Conservation (phyloP, 192 early-diverging fungal genomes). For the Coemansia sp. region DNA sequence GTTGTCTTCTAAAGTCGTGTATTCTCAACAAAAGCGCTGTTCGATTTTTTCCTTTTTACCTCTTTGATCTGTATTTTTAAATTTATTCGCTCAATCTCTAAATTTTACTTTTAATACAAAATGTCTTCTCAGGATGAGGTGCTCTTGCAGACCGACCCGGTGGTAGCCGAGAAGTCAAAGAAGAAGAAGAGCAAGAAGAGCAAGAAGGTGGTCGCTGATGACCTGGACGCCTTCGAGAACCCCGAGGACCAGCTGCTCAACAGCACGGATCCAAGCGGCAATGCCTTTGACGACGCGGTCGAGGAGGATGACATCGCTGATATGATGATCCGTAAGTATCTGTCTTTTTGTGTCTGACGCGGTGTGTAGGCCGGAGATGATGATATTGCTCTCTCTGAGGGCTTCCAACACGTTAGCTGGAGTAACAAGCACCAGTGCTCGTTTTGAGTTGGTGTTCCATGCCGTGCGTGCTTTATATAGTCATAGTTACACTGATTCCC, state of each 20-base stretch:
- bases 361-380: constrained; percentile 9
- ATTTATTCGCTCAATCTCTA: neutral
- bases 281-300: constrained; percentile 48
- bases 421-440: constrained; percentile 9
- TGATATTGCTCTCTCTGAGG: constrained; percentile 6
- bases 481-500: constrained; percentile 61
- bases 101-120: too few species aligned
- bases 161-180: too few species aligned
- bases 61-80: neutral
- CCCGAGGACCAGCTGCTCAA: constrained; percentile 43
- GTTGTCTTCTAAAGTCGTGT: neutral
- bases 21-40: too few species aligned
- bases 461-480: constrained; percentile 41
- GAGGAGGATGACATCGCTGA: constrained; percentile 42
- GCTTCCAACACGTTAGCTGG: constrained; percentile 3
- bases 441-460: constrained; percentile 35
- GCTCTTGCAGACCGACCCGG: too few species aligned
- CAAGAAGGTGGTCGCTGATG: constrained; percentile 6
- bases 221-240: constrained; percentile 38
- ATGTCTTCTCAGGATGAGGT: too few species aligned
- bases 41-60: neutral
- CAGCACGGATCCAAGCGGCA: neutral
- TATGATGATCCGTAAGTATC: constrained; percentile 53
- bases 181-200: constrained; percentile 10
- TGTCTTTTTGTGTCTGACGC: neutral